A percentile compares a stretch with the other conserved stretches of the same genome.
Conservation (phyloP, 441 rosid genomes). For the Croton laevigatus region DNA sequence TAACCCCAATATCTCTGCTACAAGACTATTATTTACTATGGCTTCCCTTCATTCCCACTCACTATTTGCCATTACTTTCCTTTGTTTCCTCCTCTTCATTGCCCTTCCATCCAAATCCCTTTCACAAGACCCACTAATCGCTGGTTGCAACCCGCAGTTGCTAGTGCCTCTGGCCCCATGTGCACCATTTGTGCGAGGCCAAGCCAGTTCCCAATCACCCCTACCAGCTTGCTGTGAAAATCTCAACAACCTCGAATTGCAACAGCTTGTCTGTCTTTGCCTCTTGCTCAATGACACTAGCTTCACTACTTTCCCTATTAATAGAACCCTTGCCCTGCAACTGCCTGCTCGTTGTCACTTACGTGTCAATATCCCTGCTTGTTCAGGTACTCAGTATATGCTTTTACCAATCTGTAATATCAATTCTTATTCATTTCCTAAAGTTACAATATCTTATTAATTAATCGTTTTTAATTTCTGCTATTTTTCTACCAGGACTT, state of each 20-base stretch:
- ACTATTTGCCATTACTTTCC: slow-evolving; percentile 24
- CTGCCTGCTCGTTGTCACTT: slow-evolving; percentile 59
- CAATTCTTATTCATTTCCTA: not conserved
- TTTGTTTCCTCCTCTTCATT: slow-evolving; percentile 25
- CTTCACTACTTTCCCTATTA: slow-evolving; percentile 56
- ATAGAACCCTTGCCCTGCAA: slow-evolving; percentile 58
- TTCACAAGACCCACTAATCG: slow-evolving; percentile 41
- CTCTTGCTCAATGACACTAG: slow-evolving; percentile 55
- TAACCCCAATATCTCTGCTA: not conserved
- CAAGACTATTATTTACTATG: slow-evolving; percentile 24
- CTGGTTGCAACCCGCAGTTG: slow-evolving; percentile 51
- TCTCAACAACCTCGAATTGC: slow-evolving; percentile 53
- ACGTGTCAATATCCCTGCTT: slow-evolving; percentile 40
- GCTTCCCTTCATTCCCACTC: slow-evolving; percentile 27
- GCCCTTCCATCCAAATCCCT: slow-evolving; percentile 22
- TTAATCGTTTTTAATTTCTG: not conserved
- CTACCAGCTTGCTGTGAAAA: slow-evolving; percentile 59
- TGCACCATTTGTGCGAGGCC: slow-evolving; percentile 75
- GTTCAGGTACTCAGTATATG: slow-evolving; percentile 41
- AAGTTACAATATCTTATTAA: not conserved
- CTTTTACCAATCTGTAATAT: not conserved
- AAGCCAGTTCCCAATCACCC: slow-evolving; percentile 35
- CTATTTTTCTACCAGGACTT: slow-evolving; percentile 29
- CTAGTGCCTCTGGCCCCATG: slow-evolving; percentile 64
- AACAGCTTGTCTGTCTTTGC: slow-evolving; percentile 66